Percentiles rank a stretch among this genome's conserved stretches.
Evolutionary conservation across 768 basidiomycete genomes (phyloP).

Genomic region (Leccinum rimulosum): DNA sequence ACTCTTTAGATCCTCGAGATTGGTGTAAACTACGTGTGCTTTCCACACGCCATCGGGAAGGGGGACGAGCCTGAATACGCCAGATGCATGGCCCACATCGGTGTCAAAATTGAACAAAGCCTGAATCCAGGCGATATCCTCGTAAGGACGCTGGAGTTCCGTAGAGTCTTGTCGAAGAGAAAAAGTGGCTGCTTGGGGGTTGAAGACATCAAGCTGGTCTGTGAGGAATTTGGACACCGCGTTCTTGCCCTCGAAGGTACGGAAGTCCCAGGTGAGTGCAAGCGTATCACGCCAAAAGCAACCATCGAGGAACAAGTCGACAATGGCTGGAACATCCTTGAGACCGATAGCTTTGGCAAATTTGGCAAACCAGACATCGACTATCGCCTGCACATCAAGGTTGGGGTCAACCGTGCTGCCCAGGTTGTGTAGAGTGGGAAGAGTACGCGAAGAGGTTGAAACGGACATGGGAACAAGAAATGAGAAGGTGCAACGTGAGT

Average conservation of each 20-base stretch:
- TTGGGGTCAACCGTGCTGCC: constrained; percentile 27
- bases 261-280: constrained; percentile 63
- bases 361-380: constrained; percentile 40
- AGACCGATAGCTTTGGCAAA: constrained; percentile 35
- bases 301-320: constrained; percentile 32
- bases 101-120: constrained; percentile 44
- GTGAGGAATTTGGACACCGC: constrained; percentile 44
- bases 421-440: constrained; percentile 26
- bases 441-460: background rate
- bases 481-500: background rate
- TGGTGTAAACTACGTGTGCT: constrained; percentile 48
- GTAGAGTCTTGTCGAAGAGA: constrained; percentile 20
- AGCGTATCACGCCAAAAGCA: constrained; percentile 60
- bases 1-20: constrained; percentile 48
- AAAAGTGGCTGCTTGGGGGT: constrained; percentile 20
- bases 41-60: constrained; percentile 43
- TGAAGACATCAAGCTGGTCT: constrained; percentile 38
- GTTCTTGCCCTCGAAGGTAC: constrained; percentile 47
- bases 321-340: constrained; percentile 35
- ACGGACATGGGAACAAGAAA: constrained; percentile 8
- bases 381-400: constrained; percentile 37
- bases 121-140: constrained; percentile 44
- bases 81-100: constrained; percentile 37
- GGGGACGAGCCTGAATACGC: constrained; percentile 48
- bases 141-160: constrained; percentile 28